Conservation (phyloP, 495 filamentous ascomycete species). For the Hypoxylon fragiforme region DNA sequence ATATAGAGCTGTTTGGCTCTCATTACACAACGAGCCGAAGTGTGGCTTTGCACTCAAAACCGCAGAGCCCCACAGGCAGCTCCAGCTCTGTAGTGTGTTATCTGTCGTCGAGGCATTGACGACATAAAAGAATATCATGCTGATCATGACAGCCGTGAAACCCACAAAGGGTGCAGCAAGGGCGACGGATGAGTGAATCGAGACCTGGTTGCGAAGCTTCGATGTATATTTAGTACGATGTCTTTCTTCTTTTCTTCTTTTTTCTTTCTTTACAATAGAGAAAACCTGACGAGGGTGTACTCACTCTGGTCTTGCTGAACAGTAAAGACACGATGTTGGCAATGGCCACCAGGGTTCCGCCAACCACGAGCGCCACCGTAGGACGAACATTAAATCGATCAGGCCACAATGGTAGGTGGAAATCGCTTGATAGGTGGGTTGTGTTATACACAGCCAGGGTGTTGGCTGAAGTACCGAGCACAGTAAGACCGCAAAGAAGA, state of each 20-base stretch:
- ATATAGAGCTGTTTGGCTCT: constrained; percentile 54
- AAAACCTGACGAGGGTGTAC: constrained; percentile 10
- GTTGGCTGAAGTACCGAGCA: constrained; percentile 54
- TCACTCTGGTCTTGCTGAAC: constrained; percentile 47
- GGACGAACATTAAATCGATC: constrained; percentile 54
- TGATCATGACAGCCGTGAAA: constrained; percentile 51
- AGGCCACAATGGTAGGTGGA: constrained; percentile 55
- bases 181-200: constrained; percentile 43
- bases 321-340: constrained; percentile 48
- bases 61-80: constrained; percentile 54
- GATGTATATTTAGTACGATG: constrained; percentile 17
- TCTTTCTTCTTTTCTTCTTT: neutral
- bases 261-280: neutral
- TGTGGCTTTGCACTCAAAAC: constrained; percentile 51
- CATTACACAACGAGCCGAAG: constrained; percentile 53
- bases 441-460: constrained; percentile 52
- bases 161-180: constrained; percentile 46
- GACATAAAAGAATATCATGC: constrained; percentile 57
- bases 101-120: constrained; percentile 51
- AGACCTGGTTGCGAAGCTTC: constrained; percentile 47
- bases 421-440: constrained; percentile 49
- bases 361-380: constrained; percentile 52
- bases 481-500: constrained; percentile 50
- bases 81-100: constrained; percentile 58
- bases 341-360: constrained; percentile 47